Evolutionary conservation across 225 moss, liverwort and hornwort species (phyloP).

Genomic region (Takakia lepidozioides): DNA sequence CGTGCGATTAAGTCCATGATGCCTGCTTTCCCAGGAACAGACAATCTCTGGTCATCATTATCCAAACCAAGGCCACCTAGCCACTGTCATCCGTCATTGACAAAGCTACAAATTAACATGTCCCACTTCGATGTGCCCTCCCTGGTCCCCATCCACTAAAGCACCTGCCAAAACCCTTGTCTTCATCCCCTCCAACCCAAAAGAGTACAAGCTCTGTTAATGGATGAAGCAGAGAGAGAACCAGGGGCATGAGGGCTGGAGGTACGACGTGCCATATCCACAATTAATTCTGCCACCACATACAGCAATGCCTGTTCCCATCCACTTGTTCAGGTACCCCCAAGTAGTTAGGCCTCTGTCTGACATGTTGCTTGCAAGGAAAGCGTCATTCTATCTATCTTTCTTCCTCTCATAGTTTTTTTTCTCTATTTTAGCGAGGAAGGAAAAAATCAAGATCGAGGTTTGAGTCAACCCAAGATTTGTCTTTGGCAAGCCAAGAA

Average conservation of each 20-base stretch:
- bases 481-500: no score
- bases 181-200: neutral
- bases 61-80: no score
- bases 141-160: no score
- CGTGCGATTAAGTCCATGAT: constrained; percentile 50
- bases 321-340: no score
- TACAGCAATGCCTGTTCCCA: constrained; percentile 52
- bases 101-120: constrained; percentile 3
- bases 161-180: neutral
- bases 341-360: no score
- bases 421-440: no score
- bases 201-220: neutral
- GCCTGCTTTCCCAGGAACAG: constrained; percentile 30
- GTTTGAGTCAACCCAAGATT: no score
- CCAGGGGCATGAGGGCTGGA: constrained; percentile 54
- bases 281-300: constrained; percentile 70
- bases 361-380: no score
- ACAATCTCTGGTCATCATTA: neutral
- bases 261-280: constrained; percentile 52
- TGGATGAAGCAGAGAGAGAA: constrained; percentile 2
- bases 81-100: constrained; percentile 6
- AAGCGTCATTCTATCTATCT: no score
- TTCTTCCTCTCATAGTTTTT: no score
- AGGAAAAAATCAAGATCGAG: no score
- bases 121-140: neutral